Base-by-base conservation (phyloP, 208 protist species). In the Trypanosoma lewisi region DNA sequence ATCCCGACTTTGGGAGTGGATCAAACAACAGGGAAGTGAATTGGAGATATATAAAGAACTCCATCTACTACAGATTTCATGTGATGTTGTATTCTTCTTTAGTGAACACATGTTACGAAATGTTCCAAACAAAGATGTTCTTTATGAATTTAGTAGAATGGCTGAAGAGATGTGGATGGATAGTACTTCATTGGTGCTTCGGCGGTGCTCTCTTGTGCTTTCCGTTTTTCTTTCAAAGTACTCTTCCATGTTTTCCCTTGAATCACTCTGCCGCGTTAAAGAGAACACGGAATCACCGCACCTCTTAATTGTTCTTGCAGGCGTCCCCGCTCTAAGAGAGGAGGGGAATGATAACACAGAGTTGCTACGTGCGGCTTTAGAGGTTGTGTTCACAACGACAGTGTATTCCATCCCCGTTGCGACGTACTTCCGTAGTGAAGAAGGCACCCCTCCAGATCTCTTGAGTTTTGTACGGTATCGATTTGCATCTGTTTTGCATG, bases 341-440 rank as follows among this genome's bases (percentile, higher is more conserved):
- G 19, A 47, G 7, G 60, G n/a, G 2, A 30, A 58, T 23, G 36
- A 44, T 44, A 58, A 48, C 11, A 7, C n/a, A 19, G 58, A 67
- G n/a, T 7, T 33, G n/a, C 52, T 73, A 12, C 59, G 42, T 54
- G 21, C 11, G 45, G 30, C 51, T 45, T 47, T 73, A 37, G 59
- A 54, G 36, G 27, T 73, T 37, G 59, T 62, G 8, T 65, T 73
- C 36, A 54, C 31, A 42, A 75, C 69, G 52, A 62, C 37, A 25
- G 58, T 63, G 14, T 75, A 69, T 47, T 63, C 69, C 17, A 68
- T 68, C 58, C 62, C 49, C 8, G 51, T 42, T 14, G 23, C 37
- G 44, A 53, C 48, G 16, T 68, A 64, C 30, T 83, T 79, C 41
- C 59, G 63, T n/a, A n/a, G n/a, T 28, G 41, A 31, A 23, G 73